Evolutionary conservation across 768 basidiomycete genomes (phyloP).

Genomic region (Pulveroboletus frians): DNA sequence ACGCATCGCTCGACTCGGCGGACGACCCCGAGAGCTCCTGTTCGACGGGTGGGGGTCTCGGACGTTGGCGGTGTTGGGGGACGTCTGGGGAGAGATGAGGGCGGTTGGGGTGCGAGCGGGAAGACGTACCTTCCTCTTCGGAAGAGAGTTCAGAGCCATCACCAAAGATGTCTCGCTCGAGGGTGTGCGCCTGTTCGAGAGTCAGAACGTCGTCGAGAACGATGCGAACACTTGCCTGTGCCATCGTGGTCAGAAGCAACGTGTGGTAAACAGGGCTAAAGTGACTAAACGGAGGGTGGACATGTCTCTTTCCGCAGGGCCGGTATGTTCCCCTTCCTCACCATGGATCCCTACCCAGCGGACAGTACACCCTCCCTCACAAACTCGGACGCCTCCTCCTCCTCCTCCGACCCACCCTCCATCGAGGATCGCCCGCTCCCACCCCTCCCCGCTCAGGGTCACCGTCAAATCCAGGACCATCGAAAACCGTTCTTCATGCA

Average conservation of each 20-base stretch:
- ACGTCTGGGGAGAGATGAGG: constrained; percentile 31
- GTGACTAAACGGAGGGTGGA: not conserved
- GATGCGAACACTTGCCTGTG: no score
- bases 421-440: constrained; percentile 21
- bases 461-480: not conserved
- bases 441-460: constrained; percentile 1
- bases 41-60: constrained; percentile 26
- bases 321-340: constrained; percentile 14
- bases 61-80: constrained; percentile 39
- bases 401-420: constrained; percentile 18
- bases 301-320: not conserved
- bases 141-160: constrained; percentile 82
- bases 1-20: constrained; percentile 49
- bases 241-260: constrained; percentile 11
- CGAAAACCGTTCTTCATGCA: not conserved
- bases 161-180: constrained; percentile 74
- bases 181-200: constrained; percentile 24
- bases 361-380: constrained; percentile 28
- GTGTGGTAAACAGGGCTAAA: constrained; percentile 13
- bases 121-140: constrained; percentile 50
- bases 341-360: constrained; percentile 20
- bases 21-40: constrained; percentile 35
- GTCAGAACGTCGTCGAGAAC: not conserved
- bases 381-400: constrained; percentile 23
- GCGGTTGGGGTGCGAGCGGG: not conserved